Evolutionary conservation across 441 rosid species (phyloP), one percentile per base, ranked within the genome.

Genomic region (Pelargonium australe): DNA sequence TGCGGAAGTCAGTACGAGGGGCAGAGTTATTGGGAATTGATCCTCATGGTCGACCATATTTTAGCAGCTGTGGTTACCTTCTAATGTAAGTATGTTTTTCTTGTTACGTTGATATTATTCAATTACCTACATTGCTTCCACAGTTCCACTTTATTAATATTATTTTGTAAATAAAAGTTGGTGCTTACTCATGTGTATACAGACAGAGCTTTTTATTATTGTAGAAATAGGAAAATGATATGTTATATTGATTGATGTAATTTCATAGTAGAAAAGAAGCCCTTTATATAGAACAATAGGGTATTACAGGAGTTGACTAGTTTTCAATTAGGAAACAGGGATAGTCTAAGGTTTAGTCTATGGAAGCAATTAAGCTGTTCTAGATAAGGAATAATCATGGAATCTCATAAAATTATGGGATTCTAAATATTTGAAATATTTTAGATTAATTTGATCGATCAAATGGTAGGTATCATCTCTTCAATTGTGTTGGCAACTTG

Each of bases 81-180:
- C 79, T 86, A 78, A 90, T 88, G 94, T 88, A 88, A 85, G 91
- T 88, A 69, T 73, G 66, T 82, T 41, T 8, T 76, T 47, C 41
- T 16, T 67, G 70, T 65, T 19, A 71, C 64, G 12, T 71, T 53
- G 61, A 66, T 23, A 68, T 25, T 31, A 64, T 63, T 47, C 37
- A 62, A 64, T 81, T 47, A 68, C 23, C 47, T 73, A 41, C 44
- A 41, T 8, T 41, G 44, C 44, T 41, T 4, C 44, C 5, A 41
- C 44, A 41, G 23, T 45, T 12, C 53, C 12, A 45, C n/a, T 20
- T 20, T 20, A 20, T 20, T 20, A 20, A 20, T 20, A 20, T 20
- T 20, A 20, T 20, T 20, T 8, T 45, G 12, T 45, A 45, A 45
- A 45, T 49, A 49, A 49, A 49, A 49, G 23, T 12, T 4, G 13